These are phyloP conservation scores for Gynostemma pentaphyllum DNA, from an alignment of 306 rosid species.

Conservation along the genomic window DNA sequence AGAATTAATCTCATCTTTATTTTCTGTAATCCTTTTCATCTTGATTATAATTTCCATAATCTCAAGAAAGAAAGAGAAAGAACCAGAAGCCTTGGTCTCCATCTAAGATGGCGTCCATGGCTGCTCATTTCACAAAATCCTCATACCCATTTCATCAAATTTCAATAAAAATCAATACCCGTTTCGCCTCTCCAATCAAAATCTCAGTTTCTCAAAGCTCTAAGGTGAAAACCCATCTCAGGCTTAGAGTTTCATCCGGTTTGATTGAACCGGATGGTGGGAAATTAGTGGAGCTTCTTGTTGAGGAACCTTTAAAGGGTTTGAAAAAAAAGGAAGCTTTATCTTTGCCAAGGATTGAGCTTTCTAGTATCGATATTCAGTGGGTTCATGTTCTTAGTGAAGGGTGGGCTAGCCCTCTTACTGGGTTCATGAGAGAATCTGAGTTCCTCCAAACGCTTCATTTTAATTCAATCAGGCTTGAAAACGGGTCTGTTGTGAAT, in stretches of 20 bases:
- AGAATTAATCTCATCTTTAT: not conserved
- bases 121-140: conserved; percentile 39
- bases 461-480: conserved; percentile 78
- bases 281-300: conserved; percentile 69
- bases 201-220: conserved; percentile 13
- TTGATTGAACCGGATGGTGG: conserved; percentile 95
- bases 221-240: conserved; percentile 13
- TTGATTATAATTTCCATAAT: not conserved
- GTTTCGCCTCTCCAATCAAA: conserved; percentile 27
- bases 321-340: conserved; percentile 55
- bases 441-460: conserved; percentile 99
- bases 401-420: conserved; percentile 93
- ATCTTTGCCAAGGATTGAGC: conserved; percentile 49
- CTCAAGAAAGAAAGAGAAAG: too few species aligned
- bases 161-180: conserved; percentile 26
- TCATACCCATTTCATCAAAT: conserved; percentile 29
- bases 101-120: conserved; percentile 89
- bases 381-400: conserved; percentile 96
- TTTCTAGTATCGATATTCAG: conserved; percentile 56
- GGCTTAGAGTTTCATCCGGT: conserved; percentile 43
- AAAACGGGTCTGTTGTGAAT: conserved; percentile 66
- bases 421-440: conserved; percentile 85
- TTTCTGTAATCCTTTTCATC: not conserved
- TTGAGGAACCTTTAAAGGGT: conserved; percentile 31
- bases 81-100: conserved; percentile 8